A percentile compares a stretch with the other conserved stretches of the same genome.
Evolutionary conservation across 345 rosid species (phyloP).

Genomic region (Populus davidiana): DNA sequence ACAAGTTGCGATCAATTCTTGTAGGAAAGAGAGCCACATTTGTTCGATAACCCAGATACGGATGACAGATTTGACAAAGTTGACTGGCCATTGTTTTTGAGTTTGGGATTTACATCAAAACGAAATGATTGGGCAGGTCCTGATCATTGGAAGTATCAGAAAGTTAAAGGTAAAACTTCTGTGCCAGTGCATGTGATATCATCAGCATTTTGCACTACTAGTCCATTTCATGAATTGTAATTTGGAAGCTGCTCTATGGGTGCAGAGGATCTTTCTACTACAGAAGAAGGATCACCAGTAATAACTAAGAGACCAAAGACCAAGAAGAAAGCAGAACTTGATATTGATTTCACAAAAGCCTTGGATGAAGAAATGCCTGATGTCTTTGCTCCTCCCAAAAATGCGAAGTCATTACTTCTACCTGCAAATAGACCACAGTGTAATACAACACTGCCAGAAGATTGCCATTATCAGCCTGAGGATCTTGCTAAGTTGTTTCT

Average conservation of each 20-base stretch:
- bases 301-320: constrained; percentile 56
- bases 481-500: constrained; percentile 81
- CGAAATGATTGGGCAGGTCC: constrained; percentile 99
- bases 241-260: constrained; percentile 31
- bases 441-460: constrained; percentile 81
- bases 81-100: constrained; percentile 60
- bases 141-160: constrained; percentile 89
- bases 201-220: not conserved
- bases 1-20: constrained; percentile 17
- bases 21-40: constrained; percentile 54
- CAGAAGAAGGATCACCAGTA: constrained; percentile 44
- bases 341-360: constrained; percentile 69
- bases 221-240: constrained; percentile 1
- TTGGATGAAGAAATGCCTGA: constrained; percentile 63
- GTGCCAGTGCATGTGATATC: constrained; percentile 11
- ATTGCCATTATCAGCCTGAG: constrained; percentile 97
- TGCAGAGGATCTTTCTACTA: constrained; percentile 42
- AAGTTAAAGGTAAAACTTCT: constrained; percentile 55
- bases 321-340: constrained; percentile 63
- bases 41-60: constrained; percentile 37
- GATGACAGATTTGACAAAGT: constrained; percentile 57
- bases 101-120: constrained; percentile 64
- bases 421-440: constrained; percentile 65
- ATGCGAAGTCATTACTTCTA: constrained; percentile 64
- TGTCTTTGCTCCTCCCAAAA: constrained; percentile 78